Evolutionary conservation across 495 filamentous ascomycete species (phyloP).

Genomic region (Neurospora sp.): DNA sequence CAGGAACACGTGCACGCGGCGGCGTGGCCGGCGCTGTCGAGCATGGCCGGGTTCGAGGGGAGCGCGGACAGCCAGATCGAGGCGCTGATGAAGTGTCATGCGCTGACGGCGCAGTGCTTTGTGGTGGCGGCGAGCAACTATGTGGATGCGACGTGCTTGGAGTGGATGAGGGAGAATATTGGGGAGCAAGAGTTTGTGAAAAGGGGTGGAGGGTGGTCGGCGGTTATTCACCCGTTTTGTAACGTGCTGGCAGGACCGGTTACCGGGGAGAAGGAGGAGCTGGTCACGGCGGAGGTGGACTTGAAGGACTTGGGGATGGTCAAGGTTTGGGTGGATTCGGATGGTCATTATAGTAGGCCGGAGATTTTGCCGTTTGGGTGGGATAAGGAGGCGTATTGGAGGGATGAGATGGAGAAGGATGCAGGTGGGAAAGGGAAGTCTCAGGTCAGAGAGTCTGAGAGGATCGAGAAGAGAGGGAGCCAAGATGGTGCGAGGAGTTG

Average conservation of each 20-base stretch:
- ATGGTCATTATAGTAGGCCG: conserved; percentile 31
- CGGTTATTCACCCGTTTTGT: conserved; percentile 29
- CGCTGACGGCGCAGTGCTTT: conserved; percentile 32
- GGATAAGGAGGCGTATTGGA: conserved; percentile 24
- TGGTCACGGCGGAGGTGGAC: conserved; percentile 30
- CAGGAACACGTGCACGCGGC: conserved; percentile 31
- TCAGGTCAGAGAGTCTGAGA: not conserved
- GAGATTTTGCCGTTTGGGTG: conserved; percentile 27
- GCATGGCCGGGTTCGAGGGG: conserved; percentile 26
- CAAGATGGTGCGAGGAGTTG: not conserved
- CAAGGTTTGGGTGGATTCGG: conserved; percentile 32
- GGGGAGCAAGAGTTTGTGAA: conserved; percentile 32
- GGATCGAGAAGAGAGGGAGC: not conserved
- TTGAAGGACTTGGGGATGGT: conserved; percentile 24
- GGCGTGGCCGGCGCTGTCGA: conserved; percentile 33
- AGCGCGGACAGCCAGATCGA: conserved; percentile 31
- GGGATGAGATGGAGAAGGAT: conserved; percentile 19
- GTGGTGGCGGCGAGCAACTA: conserved; percentile 30
- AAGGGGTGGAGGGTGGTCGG: conserved; percentile 29
- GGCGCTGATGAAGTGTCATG: conserved; percentile 35
- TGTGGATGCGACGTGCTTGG: conserved; percentile 29
- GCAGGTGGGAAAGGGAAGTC: not conserved
- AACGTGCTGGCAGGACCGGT: conserved; percentile 25
- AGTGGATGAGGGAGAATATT: conserved; percentile 33
- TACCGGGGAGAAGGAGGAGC: conserved; percentile 22